Evolutionary conservation across 306 rosid species (phyloP), one percentile per base, ranked within the genome.

Genomic region (Vicia sativa): DNA sequence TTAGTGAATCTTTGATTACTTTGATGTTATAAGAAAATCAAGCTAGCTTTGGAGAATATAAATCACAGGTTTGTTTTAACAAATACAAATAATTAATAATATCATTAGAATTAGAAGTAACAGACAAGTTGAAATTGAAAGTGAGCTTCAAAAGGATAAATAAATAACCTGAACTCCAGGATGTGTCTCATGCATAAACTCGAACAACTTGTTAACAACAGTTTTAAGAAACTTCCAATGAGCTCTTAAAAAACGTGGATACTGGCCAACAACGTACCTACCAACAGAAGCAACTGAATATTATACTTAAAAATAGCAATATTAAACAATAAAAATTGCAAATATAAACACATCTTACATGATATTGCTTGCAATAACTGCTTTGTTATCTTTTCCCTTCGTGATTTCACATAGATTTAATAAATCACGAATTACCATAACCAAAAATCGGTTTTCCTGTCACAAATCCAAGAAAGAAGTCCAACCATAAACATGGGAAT

Each of bases 191-290:
- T 95, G 99, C 99, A 90, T 95, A 73, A 95, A 93, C 77, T 93
- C 99, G 48, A 95, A 95, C 88, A 95, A 81, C 82, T 95, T 95
- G 71, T 88, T 90, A 73, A 95, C 97, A 18, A 95, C 96, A 26
- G 97, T 95, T 80, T 95, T 95, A 63, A 95, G 75, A 79, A 95
- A 95, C 82, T 90, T 95, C 97, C 96, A 95, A 62, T 95, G 96
- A 60, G 97, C 99, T 84, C 97, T 85, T 62, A 95, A 82, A 77
- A 95, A 95, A 28, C 99, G 82, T 11, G 99, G 97, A 74, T 95
- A 95, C 76, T 95, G 97, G 42, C 99, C 99, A 68, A 95, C 97
- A 57, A 95, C 97, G 70, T 95, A 95, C 99, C 99, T 90, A 84
- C 13, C 84, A 77, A 25, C 44, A 62, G 19, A 78, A 67, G 48